Evolutionary conservation across 2,329 filamentous ascomycete species (phyloP), one percentile per base, ranked within the genome.

Genomic region (Gyromitra esculenta): DNA sequence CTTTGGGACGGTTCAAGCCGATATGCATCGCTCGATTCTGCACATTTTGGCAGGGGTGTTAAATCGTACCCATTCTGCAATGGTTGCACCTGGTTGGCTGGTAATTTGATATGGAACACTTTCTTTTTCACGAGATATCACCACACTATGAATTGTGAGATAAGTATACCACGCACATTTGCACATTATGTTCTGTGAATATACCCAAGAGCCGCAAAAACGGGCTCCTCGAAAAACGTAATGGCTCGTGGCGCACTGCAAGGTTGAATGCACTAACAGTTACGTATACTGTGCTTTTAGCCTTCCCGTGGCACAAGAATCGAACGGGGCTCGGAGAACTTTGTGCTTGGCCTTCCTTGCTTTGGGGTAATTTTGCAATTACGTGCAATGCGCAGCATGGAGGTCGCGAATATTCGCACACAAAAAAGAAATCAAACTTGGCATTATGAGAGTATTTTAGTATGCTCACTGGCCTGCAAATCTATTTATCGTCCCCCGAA

Each of bases 221-320:
- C 25, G 25, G 25, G 25, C 25, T 3, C 25, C 25, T 4, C 4
- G 25, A 9, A 11, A 13, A 15, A 13, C 15, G 43, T 5, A 15
- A 13, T 5, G 43, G 5, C 11, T 45, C 15, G 43, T 15, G 43
- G 43, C 43, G 43, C 5, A 5, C 35, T 37, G 56, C 56, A 60
- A 60, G 56, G 56, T 60, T 60, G 56, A 6, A 60, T 39, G n/a
- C 8, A 18, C 25, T 4, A 31, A n/a, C n/a, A 41, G 15, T 1
- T 59, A 37, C 56, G 15, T n/a, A 37, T 59, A n/a, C 7, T 59
- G 56, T 60, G 56, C 56, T 60, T 60, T 45, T 15, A 45, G 9
- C 43, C 11, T 31, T 45, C 11, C 15, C 43, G 9, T 3, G 15
- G 5, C 11, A 45, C 11, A 45, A 15, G 18, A 52, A 52, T 4